A percentile compares a stretch with the other conserved stretches of the same genome.
These are phyloP conservation scores for Bimuria novae-zelandiae DNA, from an alignment of 2,329 filamentous ascomycete genomes.

Conservation along the genomic window DNA sequence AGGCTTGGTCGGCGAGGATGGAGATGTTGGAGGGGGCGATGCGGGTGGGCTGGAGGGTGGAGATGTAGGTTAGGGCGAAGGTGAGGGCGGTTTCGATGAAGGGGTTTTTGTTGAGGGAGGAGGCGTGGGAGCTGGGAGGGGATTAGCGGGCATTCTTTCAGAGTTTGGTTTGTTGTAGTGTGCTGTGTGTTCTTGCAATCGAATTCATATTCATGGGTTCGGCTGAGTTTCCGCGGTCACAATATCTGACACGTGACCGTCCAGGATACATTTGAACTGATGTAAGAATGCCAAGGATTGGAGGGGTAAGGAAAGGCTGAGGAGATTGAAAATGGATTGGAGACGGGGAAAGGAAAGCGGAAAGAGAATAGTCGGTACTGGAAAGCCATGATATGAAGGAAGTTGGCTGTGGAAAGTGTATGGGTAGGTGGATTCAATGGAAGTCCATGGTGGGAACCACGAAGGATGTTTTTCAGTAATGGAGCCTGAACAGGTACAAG, in stretches of 20 bases:
- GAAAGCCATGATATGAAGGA: too few species aligned
- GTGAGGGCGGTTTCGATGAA: conserved; percentile 92
- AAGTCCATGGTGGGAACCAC: too few species aligned
- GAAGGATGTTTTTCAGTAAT: neutral
- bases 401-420: too few species aligned
- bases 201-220: neutral
- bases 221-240: neutral
- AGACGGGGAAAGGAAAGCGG: neutral
- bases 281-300: conserved; percentile 1
- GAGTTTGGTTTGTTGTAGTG: neutral
- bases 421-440: too few species aligned
- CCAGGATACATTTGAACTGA: conserved; percentile 3
- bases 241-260: neutral
- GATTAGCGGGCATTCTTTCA: too few species aligned
- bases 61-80: conserved; percentile 85
- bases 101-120: conserved; percentile 66
- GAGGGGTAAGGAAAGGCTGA: neutral
- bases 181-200: neutral
- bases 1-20: conserved; percentile 93
- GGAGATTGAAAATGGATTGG: neutral
- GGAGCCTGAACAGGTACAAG: neutral
- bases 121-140: conserved; percentile 41
- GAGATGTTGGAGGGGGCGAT: conserved; percentile 75
- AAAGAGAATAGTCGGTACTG: too few species aligned
- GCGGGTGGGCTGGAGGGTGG: conserved; percentile 52